Evolutionary conservation across 805 yeast genomes (phyloP).

Genomic region (Komagataella populi): DNA sequence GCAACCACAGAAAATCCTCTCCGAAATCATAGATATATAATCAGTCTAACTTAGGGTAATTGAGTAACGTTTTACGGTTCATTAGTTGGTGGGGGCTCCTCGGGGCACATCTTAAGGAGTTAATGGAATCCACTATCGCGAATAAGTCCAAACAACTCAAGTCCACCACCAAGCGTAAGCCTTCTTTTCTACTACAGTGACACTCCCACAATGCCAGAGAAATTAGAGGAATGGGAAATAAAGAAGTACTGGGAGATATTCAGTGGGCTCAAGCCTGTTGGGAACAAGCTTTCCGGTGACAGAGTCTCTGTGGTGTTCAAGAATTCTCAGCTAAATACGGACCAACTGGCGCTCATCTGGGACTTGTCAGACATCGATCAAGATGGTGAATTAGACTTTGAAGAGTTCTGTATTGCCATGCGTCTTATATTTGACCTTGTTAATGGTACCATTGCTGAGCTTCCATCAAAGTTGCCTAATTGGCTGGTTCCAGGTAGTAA

Average conservation of each 20-base stretch:
- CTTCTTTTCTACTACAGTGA: background rate
- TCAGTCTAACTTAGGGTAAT: background rate
- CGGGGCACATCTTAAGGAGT: background rate
- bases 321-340: constrained; percentile 72
- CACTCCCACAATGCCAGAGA: constrained; percentile 27
- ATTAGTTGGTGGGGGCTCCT: background rate
- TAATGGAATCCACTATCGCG: background rate
- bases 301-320: constrained; percentile 77
- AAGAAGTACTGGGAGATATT: constrained; percentile 97
- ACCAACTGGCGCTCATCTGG: constrained; percentile 79
- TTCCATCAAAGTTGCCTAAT: constrained; percentile 69
- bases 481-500: constrained; percentile 92
- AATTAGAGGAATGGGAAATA: constrained; percentile 88
- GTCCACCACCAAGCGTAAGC: background rate
- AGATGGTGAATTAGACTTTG: constrained; percentile 88
- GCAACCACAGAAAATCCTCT: background rate
- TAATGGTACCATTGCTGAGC: constrained; percentile 41
- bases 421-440: constrained; percentile 84
- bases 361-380: constrained; percentile 84
- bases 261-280: constrained; percentile 72
- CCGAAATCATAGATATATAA: background rate
- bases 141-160: background rate
- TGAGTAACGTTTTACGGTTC: background rate
- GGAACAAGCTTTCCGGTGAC: constrained; percentile 72
- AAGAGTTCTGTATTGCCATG: constrained; percentile 97